Evolutionary conservation across 2,329 filamentous ascomycete species (phyloP).

Genomic region (Fusarium nisikadoi): DNA sequence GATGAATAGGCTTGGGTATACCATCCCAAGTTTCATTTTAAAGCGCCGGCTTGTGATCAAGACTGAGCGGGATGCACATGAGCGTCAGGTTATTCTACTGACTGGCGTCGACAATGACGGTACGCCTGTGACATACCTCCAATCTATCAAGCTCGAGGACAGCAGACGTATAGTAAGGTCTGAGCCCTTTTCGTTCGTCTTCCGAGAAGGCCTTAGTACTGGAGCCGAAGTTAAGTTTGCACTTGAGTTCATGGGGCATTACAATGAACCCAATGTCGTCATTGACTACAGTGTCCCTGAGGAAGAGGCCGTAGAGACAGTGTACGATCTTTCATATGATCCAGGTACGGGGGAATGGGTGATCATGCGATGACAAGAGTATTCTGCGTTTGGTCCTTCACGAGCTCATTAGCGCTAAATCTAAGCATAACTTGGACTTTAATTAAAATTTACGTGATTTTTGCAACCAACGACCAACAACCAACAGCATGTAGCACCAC

Average conservation of each 20-base stretch:
- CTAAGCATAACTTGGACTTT: neutral
- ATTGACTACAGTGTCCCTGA: neutral
- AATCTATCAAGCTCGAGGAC: conserved; percentile 52
- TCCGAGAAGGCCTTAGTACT: conserved; percentile 44
- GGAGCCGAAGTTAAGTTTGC: conserved; percentile 49
- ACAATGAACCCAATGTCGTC: conserved; percentile 54
- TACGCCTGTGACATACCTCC: conserved; percentile 54
- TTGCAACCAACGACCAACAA: neutral
- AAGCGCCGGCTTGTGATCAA: conserved; percentile 48
- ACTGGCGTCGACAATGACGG: conserved; percentile 54
- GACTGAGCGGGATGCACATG: conserved; percentile 34
- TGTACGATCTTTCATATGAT: conserved; percentile 29
- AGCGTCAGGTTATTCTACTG: conserved; percentile 44
- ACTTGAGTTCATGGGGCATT: conserved; percentile 60
- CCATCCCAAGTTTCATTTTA: conserved; percentile 53
- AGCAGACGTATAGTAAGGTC: conserved; percentile 48
- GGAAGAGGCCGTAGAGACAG: accelerated
- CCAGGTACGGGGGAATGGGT: conserved; percentile 24
- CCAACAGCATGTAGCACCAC: neutral
- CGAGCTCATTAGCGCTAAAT: neutral
- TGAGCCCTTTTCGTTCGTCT: conserved; percentile 53
- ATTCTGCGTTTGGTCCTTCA: neutral
- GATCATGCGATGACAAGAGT: neutral
- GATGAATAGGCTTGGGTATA: conserved; percentile 52
- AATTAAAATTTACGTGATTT: neutral